phyloP scores from a whole-genome alignment of 2,329 filamentous ascomycete species.

The Alternaria infectoria region DNA sequence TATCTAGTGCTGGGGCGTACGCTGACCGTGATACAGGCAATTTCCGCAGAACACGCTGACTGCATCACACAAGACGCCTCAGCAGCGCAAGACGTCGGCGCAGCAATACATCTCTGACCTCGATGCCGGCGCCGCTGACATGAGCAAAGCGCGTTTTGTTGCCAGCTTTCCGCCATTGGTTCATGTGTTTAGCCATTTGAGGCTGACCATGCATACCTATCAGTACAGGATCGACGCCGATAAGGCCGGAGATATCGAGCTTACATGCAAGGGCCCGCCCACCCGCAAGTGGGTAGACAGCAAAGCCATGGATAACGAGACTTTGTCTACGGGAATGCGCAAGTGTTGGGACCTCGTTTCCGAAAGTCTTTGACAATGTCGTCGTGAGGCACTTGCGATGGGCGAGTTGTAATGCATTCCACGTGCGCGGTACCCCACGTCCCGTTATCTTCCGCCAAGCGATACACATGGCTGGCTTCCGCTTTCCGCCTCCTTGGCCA shows the following conservation, averaged over 20 bases:
- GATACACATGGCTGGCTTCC: slow-evolving; percentile 25
- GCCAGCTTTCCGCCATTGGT: slow-evolving; percentile 34
- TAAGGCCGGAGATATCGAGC: slow-evolving; percentile 13
- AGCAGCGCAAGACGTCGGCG: slow-evolving; percentile 34
- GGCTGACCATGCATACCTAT: slow-evolving; percentile 45
- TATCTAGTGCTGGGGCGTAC: slow-evolving; percentile 1
- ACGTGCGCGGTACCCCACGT: slow-evolving; percentile 22
- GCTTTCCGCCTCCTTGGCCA: slow-evolving; percentile 27
- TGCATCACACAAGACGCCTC: slow-evolving; percentile 18
- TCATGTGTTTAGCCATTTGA: slow-evolving; percentile 46
- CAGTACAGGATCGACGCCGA: slow-evolving; percentile 25
- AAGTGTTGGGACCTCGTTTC: slow-evolving; percentile 41
- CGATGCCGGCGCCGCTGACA: slow-evolving; percentile 15
- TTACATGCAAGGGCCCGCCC: slow-evolving; percentile 20
- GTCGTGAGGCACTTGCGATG: not conserved
- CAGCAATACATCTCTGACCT: slow-evolving; percentile 28
- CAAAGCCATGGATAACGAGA: slow-evolving; percentile 38
- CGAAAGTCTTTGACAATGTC: not conserved
- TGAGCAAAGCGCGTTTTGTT: slow-evolving; percentile 23
- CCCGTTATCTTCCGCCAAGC: slow-evolving; percentile 42
- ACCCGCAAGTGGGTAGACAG: slow-evolving; percentile 41
- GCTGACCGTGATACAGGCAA: slow-evolving; percentile 31
- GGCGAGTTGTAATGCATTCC: not conserved
- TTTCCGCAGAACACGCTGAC: slow-evolving; percentile 40
- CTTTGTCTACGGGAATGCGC: slow-evolving; percentile 47